Conservation (phyloP, 352 stramenopile genomes). For the Globisporangium cylindrosporum region DNA sequence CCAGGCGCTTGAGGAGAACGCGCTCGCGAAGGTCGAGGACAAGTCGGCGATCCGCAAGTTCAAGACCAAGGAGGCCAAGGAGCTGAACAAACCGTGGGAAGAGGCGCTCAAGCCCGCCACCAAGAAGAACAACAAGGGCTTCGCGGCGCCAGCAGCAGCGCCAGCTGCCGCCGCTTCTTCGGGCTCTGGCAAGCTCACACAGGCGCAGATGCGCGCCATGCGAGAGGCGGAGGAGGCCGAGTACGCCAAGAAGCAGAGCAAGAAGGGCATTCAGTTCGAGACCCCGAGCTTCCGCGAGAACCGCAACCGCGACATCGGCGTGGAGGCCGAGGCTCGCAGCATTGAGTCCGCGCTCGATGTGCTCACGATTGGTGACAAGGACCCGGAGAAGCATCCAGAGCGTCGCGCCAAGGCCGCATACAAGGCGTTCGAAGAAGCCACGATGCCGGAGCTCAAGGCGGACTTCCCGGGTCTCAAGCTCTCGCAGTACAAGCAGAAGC, state of each 20-base stretch:
- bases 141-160: not conserved
- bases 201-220: not conserved
- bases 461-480: not conserved
- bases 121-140: conserved; percentile 1
- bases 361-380: not conserved
- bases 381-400: not conserved
- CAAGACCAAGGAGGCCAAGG: not conserved
- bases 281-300: not conserved
- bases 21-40: not conserved
- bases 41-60: not conserved
- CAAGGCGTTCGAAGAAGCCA: not conserved
- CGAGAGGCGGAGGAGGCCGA: not conserved
- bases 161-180: not conserved
- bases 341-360: not conserved
- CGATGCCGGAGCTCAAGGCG: not conserved
- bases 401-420: not conserved
- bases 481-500: conserved; percentile 1
- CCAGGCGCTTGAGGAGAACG: not conserved
- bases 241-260: not conserved
- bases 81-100: not conserved
- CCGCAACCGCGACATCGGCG: not conserved
- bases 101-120: not conserved
- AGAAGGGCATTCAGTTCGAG: not conserved
- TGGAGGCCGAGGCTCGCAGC: not conserved
- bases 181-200: not conserved